Base-by-base conservation (phyloP, 2,329 filamentous ascomycete species). In the Sarocladiaceae sp. region DNA sequence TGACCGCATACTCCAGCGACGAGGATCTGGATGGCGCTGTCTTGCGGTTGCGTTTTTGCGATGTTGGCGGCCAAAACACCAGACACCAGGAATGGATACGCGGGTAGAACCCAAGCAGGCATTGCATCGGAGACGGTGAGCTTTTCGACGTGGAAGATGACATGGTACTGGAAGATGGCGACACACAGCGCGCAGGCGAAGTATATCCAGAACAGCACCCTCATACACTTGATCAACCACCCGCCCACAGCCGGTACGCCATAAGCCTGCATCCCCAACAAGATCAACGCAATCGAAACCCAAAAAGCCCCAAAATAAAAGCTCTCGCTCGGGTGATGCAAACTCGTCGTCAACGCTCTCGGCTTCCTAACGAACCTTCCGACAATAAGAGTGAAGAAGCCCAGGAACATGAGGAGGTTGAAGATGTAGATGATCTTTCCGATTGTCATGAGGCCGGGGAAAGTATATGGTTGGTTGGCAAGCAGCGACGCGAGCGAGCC, bases 231-330 rank as follows among this genome's bases (percentile, higher is more conserved):
- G 25, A 71, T 57, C 18, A 79, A 66, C 76, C 77, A 87, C 2
- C 61, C 57, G 1, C 73, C 80, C 8, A 69, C 69, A 35, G 71
- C 66, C 29, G 64, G 62, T 2, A 71, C 67, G 0, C 82, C 83
- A 62, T 84, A 87, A 56, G 84, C 77, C 13, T 78, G 78, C 40
- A 84, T 74, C 56, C 84, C 84, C 60, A 84, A 81, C 59, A 86
- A 73, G 17, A 84, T 68, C 46, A 84, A 84, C 2, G 82, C 82
- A 53, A 85, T 76, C 22, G 78, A 82, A 52, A 87, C 83, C 46
- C 83, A 71, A 10, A 76, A 75, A 0, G 82, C 78, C 0, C 81
- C 82, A 4, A 83, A 76, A 64, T 85, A 86, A 13, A 86, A 70
- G 12, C 75, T 79, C 60, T 87, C 84, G 0, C 81, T 86, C 0